Percentiles rank a stretch among this genome's conserved stretches.
phyloP scores from a whole-genome alignment of 179 eudicot species.

The Patellifolia procumbens region DNA sequence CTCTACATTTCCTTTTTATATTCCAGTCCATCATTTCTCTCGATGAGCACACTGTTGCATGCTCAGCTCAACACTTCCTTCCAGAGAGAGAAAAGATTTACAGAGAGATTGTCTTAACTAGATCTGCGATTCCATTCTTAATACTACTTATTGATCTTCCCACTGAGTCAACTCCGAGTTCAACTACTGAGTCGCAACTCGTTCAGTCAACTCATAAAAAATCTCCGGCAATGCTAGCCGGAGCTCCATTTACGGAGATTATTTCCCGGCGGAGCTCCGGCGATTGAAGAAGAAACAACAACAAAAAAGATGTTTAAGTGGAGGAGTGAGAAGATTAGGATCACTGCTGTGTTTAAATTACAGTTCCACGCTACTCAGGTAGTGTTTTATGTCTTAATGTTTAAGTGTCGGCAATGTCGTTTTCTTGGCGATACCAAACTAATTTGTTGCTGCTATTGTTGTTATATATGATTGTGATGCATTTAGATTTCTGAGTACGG shows the following conservation, averaged over 20 bases:
- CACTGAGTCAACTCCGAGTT: neutral
- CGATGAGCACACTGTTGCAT: constrained; percentile 24
- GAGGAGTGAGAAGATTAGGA: constrained; percentile 70
- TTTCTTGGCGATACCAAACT: neutral
- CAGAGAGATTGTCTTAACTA: neutral
- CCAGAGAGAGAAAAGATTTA: neutral
- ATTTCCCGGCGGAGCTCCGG: constrained; percentile 34
- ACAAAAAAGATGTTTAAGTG: constrained; percentile 77
- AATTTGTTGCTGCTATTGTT: too few species aligned
- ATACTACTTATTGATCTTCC: neutral
- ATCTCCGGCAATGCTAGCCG: constrained; percentile 41
- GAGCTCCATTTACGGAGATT: constrained; percentile 32
- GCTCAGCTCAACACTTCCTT: neutral
- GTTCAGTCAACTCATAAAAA: neutral
- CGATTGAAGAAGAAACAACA: neutral
- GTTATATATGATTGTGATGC: too few species aligned
- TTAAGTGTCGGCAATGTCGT: constrained; percentile 16
- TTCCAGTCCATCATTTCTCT: constrained; percentile 22
- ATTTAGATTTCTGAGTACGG: constrained; percentile 54
- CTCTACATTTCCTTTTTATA: neutral
- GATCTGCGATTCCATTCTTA: constrained; percentile 11
- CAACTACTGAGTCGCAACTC: constrained; percentile 16
- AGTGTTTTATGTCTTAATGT: neutral
- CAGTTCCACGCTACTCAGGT: constrained; percentile 93
- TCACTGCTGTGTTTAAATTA: constrained; percentile 71